Conservation (phyloP, 225 moss, liverwort and hornwort genomes). For the Takakia lepidozioides region DNA sequence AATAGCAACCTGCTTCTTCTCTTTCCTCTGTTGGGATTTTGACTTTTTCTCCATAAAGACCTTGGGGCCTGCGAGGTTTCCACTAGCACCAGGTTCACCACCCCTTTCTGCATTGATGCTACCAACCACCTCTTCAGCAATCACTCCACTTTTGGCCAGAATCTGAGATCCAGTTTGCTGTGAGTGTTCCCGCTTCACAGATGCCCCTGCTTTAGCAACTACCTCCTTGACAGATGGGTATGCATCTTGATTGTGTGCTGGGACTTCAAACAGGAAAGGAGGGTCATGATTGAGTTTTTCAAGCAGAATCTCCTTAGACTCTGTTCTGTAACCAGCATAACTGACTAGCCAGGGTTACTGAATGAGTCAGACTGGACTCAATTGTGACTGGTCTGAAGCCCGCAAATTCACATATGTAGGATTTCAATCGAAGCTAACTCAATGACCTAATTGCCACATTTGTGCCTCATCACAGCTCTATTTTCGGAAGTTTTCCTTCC, state of each 20-base stretch:
- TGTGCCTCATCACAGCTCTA: no score
- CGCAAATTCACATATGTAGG: no score
- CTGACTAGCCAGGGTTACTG: no score
- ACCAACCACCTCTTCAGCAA: slow-evolving; percentile 11
- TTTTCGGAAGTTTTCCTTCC: no score
- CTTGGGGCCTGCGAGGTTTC: slow-evolving; percentile 23
- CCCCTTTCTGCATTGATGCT: slow-evolving; percentile 21
- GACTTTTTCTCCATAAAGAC: slow-evolving; percentile 54
- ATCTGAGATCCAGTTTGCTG: slow-evolving; percentile 43
- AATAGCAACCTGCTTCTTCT: slow-evolving; percentile 56
- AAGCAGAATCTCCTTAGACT: no score
- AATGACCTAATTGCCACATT: no score
- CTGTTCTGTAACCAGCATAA: no score
- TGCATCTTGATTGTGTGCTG: slow-evolving; percentile 17
- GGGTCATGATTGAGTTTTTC: no score
- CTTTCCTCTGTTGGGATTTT: slow-evolving; percentile 61
- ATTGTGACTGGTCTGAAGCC: no score
- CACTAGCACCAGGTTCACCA: slow-evolving; percentile 6
- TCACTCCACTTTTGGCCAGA: slow-evolving; percentile 44
- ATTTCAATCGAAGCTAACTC: no score
- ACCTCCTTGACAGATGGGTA: slow-evolving; percentile 63
- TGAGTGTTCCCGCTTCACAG: slow-evolving; percentile 73
- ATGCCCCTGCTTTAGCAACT: slow-evolving; percentile 72
- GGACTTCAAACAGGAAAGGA: slow-evolving; percentile 8
- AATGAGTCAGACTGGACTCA: no score